Evolutionary conservation across 345 rosid genomes (phyloP).

Genomic region (Eucalyptus tenuipes): DNA sequence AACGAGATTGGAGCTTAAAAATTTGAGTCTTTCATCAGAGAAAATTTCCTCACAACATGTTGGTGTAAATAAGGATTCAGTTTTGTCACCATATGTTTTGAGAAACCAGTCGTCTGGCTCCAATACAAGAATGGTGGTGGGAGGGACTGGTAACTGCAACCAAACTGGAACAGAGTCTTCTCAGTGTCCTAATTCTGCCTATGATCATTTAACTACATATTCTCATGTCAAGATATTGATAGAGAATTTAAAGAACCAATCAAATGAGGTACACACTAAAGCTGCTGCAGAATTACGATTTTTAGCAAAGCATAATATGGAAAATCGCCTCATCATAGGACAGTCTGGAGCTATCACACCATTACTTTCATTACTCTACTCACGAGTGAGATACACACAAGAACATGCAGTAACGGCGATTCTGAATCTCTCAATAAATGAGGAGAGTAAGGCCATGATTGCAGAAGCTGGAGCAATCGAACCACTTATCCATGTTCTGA

Average conservation of each 20-base stretch:
- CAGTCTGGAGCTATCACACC: conserved; percentile 53
- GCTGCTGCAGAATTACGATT: conserved; percentile 81
- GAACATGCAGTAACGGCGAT: conserved; percentile 90
- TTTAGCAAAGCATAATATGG: conserved; percentile 56
- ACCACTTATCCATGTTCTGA: conserved; percentile 66
- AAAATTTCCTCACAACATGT: conserved; percentile 15
- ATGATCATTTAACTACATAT: conserved; percentile 29
- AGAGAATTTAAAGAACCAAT: conserved; percentile 49
- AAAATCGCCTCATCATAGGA: conserved; percentile 64
- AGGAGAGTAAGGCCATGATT: conserved; percentile 62
- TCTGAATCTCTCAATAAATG: conserved; percentile 76
- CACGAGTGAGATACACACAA: conserved; percentile 53
- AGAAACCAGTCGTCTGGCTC: conserved; percentile 12
- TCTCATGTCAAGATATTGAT: conserved; percentile 44
- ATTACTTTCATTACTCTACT: conserved; percentile 58
- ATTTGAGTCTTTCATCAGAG: conserved; percentile 4
- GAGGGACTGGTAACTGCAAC: conserved; percentile 14
- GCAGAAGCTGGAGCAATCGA: conserved; percentile 68
- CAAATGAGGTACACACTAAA: conserved; percentile 35
- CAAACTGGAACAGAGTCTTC: conserved; percentile 5
- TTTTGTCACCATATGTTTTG: conserved; percentile 24
- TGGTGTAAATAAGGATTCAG: conserved; percentile 19
- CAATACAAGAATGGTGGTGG: conserved; percentile 14
- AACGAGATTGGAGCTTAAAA: conserved; percentile 9
- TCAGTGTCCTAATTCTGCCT: conserved; percentile 15